Evolutionary conservation across 495 filamentous ascomycete genomes (phyloP).

Genomic region (Neurospora sp.): DNA sequence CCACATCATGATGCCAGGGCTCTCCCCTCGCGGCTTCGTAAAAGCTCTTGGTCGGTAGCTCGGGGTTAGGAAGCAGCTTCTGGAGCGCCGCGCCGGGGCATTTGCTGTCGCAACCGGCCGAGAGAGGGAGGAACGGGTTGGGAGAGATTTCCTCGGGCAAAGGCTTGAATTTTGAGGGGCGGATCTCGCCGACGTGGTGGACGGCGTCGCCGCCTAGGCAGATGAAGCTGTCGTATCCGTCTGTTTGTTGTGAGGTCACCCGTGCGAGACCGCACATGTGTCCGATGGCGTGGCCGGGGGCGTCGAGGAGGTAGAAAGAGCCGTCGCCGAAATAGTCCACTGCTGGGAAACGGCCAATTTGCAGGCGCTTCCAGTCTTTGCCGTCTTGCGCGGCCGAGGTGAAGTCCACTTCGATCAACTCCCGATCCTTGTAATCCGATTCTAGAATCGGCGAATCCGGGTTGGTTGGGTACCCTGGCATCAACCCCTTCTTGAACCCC

Average conservation of each 20-base stretch:
- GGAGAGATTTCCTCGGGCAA: constrained; percentile 36
- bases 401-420: constrained; percentile 39
- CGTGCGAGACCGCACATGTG: constrained; percentile 49
- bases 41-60: constrained; percentile 20
- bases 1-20: constrained; percentile 15
- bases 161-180: constrained; percentile 40
- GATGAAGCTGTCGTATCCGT: constrained; percentile 36
- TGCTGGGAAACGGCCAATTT: constrained; percentile 41
- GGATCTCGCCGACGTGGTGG: constrained; percentile 43
- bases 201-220: constrained; percentile 46
- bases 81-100: constrained; percentile 36
- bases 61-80: constrained; percentile 16
- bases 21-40: constrained; percentile 18
- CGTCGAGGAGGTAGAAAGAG: constrained; percentile 46
- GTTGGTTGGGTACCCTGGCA: constrained; percentile 43
- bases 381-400: not conserved
- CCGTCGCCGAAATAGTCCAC: constrained; percentile 55
- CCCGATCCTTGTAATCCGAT: constrained; percentile 30
- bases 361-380: constrained; percentile 9
- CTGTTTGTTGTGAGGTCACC: constrained; percentile 24
- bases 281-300: constrained; percentile 47
- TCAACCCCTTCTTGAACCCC: constrained; percentile 36
- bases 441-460: constrained; percentile 32
- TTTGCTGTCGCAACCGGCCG: constrained; percentile 1
- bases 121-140: constrained; percentile 21